These are phyloP conservation scores for Rhizopus sp. DNA, from an alignment of 371 early-diverging fungal species.

Conservation along the genomic window DNA sequence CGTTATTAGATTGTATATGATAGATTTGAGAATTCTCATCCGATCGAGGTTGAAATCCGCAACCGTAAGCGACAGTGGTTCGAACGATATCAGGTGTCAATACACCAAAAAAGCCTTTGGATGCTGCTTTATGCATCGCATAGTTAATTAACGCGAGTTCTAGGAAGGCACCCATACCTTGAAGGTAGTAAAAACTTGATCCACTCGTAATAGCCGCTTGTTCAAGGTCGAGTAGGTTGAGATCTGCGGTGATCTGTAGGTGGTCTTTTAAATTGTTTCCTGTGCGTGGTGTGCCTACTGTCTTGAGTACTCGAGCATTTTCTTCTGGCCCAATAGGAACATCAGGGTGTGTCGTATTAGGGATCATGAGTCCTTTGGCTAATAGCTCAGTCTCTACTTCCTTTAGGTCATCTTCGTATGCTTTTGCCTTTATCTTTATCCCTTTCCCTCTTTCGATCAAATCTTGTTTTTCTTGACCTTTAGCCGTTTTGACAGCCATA, in stretches of 20 bases:
- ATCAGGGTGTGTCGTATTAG: slow-evolving; percentile 72
- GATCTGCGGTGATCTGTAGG: slow-evolving; percentile 57
- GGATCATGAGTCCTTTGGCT: slow-evolving; percentile 62
- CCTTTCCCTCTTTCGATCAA: slow-evolving; percentile 49
- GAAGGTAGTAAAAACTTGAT: slow-evolving; percentile 84
- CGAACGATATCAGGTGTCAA: slow-evolving; percentile 88
- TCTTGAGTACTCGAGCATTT: slow-evolving; percentile 54
- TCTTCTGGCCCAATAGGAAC: slow-evolving; percentile 69
- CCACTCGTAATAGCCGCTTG: slow-evolving; percentile 85
- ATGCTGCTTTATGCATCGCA: slow-evolving; percentile 73
- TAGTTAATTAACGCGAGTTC: slow-evolving; percentile 89
- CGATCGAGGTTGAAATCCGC: slow-evolving; percentile 88
- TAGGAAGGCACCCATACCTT: slow-evolving; percentile 80
- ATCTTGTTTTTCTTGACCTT: slow-evolving; percentile 12
- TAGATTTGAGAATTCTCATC: slow-evolving; percentile 86
- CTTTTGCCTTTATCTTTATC: slow-evolving; percentile 46
- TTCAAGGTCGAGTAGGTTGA: slow-evolving; percentile 81
- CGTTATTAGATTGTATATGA: slow-evolving; percentile 49
- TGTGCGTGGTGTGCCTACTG: slow-evolving; percentile 39
- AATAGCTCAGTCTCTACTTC: slow-evolving; percentile 48
- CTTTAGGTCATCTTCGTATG: slow-evolving; percentile 42
- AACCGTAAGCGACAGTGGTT: slow-evolving; percentile 77
- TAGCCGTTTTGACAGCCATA: slow-evolving; percentile 14
- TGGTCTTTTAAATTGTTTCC: slow-evolving; percentile 62
- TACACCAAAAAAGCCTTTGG: slow-evolving; percentile 78